Evolutionary conservation across 2,329 filamentous ascomycete genomes (phyloP).

Genomic region (Biscogniauxia mediterranea): DNA sequence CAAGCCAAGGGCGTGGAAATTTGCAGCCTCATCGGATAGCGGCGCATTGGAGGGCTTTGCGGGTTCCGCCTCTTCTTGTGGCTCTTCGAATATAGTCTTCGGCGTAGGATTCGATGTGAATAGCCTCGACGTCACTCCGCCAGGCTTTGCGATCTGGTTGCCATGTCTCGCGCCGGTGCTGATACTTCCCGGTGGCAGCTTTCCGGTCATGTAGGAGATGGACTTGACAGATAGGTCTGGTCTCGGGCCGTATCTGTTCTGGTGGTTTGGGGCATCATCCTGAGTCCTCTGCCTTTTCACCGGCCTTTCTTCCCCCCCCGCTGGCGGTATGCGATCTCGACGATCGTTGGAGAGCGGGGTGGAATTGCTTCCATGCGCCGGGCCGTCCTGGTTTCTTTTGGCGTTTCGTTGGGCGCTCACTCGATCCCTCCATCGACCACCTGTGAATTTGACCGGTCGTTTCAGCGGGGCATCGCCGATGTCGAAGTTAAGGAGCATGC

Average conservation of each 20-base stretch:
- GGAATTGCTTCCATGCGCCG: conserved; percentile 29
- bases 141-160: conserved; percentile 23
- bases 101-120: conserved; percentile 86
- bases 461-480: conserved; percentile 66
- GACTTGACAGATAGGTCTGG: conserved; percentile 20
- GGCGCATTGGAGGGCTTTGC: conserved; percentile 87
- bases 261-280: conserved; percentile 2
- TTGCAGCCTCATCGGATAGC: conserved; percentile 76
- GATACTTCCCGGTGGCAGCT: conserved; percentile 37
- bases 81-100: conserved; percentile 58
- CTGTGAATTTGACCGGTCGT: conserved; percentile 68
- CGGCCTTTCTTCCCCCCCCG: conserved; percentile 32
- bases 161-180: conserved; percentile 21
- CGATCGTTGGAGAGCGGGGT: conserved; percentile 29
- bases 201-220: conserved; percentile 36
- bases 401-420: conserved; percentile 70
- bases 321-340: conserved; percentile 16
- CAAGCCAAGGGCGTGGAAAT: conserved; percentile 82
- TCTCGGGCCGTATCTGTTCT: conserved; percentile 2
- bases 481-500: conserved; percentile 91
- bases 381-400: conserved; percentile 32
- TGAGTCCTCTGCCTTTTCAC: conserved; percentile 46
- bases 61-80: conserved; percentile 48
- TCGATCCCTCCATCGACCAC: conserved; percentile 90
- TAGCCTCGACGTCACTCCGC: conserved; percentile 75